Base-by-base conservation (phyloP, 495 filamentous ascomycete species). In the Hyaloscypha bicolor region DNA sequence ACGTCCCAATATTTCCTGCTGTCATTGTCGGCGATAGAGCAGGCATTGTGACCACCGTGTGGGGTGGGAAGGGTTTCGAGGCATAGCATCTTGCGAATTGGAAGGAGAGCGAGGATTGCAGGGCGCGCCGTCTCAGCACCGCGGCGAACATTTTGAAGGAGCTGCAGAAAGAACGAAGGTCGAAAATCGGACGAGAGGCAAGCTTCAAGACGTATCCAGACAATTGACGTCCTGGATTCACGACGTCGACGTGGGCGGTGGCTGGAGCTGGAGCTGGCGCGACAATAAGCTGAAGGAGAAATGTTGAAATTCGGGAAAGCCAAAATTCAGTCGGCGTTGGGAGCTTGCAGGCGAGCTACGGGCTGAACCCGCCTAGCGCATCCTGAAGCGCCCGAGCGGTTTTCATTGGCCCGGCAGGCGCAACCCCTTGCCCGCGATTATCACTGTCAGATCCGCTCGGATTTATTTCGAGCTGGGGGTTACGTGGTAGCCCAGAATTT, bases 21-120 rank as follows among this genome's bases (percentile, higher is more conserved):
- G 90, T 92, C 96, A 99, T 99, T 60, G 96, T 99, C 37, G 96
- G 96, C 53, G 96, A 98, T 75, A 99, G 81, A 64, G 96, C 96
- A 51, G 96, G 96, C 96, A 99, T 99, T 84, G 87, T 94, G 80
- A 99, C 88, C 78, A 98, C 84, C 63, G 90, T 93, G 81, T 99
- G 95, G 52, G 93, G 88, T 67, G 96, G 96, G 81, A 92, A 99
- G 32, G 73, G 69, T 62, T 75, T 75, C 21, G 83, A 83, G 68
- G 84, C 83, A 73, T 85, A 87, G 75, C 84, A 86, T 84, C 84
- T 80, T 74, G 81, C 79, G 31, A 85, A 77, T 70, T 76, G 73
- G 66, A 74, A 80, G 59, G 81, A 70, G 64, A 83, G 76, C 58
- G 78, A 66, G 62, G 79, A 80, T 67, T 81, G 81, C 66, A 86